Conservation (phyloP, 139 green algal genomes). For the Chlorella sp. region DNA sequence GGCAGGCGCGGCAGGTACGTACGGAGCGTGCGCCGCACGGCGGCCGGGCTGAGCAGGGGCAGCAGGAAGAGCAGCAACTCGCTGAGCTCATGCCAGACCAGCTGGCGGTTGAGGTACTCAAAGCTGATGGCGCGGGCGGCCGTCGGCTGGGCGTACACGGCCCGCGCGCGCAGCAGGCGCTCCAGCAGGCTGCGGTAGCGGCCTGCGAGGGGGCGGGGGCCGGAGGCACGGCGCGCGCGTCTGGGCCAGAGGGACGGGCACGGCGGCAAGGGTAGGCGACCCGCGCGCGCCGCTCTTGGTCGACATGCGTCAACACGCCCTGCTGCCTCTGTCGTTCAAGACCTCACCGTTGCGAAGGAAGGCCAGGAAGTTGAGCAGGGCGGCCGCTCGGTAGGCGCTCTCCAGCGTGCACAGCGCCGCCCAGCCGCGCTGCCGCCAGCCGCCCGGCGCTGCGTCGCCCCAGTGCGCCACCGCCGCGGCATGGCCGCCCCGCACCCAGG, state of each 20-base stretch:
- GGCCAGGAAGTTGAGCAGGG: conserved; percentile 62
- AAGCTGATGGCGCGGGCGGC: conserved; percentile 82
- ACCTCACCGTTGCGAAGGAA: conserved; percentile 76
- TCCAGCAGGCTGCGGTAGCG: conserved; percentile 76
- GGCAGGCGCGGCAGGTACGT: conserved; percentile 40
- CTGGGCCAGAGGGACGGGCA: too few species aligned
- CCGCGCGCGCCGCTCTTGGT: too few species aligned
- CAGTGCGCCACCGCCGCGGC: conserved; percentile 30
- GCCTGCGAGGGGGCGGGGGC: too few species aligned
- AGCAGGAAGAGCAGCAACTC: conserved; percentile 88
- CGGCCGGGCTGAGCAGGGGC: conserved; percentile 60
- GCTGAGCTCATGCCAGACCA: conserved; percentile 86
- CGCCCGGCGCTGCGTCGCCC: conserved; percentile 13
- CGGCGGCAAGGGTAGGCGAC: too few species aligned
- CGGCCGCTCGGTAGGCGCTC: conserved; percentile 37
- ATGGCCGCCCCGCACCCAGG: conserved; percentile 51
- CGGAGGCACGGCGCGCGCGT: too few species aligned
- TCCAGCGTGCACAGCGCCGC: conserved; percentile 37
- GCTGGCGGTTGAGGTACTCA: conserved; percentile 94
- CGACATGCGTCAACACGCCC: too few species aligned
- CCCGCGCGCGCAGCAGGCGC: conserved; percentile 62
- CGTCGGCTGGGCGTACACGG: conserved; percentile 76
- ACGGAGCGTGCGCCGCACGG: conserved; percentile 32
- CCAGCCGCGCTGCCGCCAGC: conserved; percentile 35
- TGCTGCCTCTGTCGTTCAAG: too few species aligned